A percentile compares a stretch with the other conserved stretches of the same genome.
phyloP scores from a whole-genome alignment of 2,329 filamentous ascomycete species.

The Trichoderma atrobrunneum region DNA sequence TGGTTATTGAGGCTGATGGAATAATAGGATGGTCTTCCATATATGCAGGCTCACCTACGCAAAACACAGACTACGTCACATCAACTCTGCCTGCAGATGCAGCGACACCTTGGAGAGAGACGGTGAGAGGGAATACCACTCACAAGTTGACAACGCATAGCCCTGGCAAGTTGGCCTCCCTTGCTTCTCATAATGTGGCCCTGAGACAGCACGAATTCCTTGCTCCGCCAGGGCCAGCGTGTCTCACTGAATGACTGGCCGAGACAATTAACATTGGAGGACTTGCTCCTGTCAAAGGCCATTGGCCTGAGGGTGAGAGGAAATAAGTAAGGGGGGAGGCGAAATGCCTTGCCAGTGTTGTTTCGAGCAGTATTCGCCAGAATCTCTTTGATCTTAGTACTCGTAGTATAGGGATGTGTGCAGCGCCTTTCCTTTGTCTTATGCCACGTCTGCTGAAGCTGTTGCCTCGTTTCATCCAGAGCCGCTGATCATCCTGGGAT shows the following conservation, averaged over 20 bases:
- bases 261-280: background rate
- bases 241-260: background rate
- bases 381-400: too few relatives aligned
- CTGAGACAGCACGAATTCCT: slow-evolving; percentile 1
- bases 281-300: background rate
- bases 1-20: background rate
- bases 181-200: background rate
- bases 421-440: too few relatives aligned
- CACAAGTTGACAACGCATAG: background rate
- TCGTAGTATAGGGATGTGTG: too few relatives aligned
- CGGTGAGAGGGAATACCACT: background rate
- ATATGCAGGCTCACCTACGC: background rate
- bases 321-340: background rate
- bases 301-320: background rate
- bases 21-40: background rate
- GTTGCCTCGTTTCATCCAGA: background rate
- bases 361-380: too few relatives aligned
- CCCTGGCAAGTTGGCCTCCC: background rate
- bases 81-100: background rate
- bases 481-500: background rate
- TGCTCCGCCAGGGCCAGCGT: background rate
- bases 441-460: background rate
- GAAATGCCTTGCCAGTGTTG: background rate
- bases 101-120: background rate
- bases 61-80: background rate